These are phyloP conservation scores for Xylariaceae sp. DNA, from an alignment of 2,329 filamentous ascomycete genomes.

Conservation along the genomic window DNA sequence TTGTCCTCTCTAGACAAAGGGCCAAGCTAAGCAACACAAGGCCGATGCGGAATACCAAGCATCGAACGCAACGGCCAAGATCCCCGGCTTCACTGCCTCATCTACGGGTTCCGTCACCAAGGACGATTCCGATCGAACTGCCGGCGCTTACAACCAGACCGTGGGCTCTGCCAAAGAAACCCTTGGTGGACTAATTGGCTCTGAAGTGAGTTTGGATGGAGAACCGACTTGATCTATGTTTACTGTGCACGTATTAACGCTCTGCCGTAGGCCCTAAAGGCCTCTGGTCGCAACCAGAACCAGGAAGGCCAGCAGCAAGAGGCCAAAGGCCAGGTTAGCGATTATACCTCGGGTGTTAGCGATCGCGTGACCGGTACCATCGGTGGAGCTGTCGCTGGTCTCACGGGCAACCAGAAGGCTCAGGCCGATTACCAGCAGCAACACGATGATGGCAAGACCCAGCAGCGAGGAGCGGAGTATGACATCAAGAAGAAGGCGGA, in stretches of 20 bases:
- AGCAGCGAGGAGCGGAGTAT: slow-evolving; percentile 75
- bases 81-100: slow-evolving; percentile 68
- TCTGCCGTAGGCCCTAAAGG: slow-evolving; percentile 57
- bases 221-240: background rate
- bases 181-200: slow-evolving; percentile 70
- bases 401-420: slow-evolving; percentile 66
- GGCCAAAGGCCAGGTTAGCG: slow-evolving; percentile 74
- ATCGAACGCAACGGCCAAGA: slow-evolving; percentile 69
- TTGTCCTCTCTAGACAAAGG: slow-evolving; percentile 46
- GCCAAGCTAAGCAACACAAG: slow-evolving; percentile 60
- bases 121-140: slow-evolving; percentile 67
- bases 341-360: slow-evolving; percentile 63
- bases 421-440: slow-evolving; percentile 62
- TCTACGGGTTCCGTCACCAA: slow-evolving; percentile 64
- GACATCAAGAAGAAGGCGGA: slow-evolving; percentile 72
- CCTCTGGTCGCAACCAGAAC: slow-evolving; percentile 73
- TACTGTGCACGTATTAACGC: background rate
- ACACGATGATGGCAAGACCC: slow-evolving; percentile 79
- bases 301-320: slow-evolving; percentile 74
- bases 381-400: slow-evolving; percentile 64
- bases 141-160: slow-evolving; percentile 83
- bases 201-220: slow-evolving; percentile 49
- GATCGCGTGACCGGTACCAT: slow-evolving; percentile 68
- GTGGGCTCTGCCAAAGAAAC: slow-evolving; percentile 81
- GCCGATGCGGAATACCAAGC: slow-evolving; percentile 65